A percentile compares a stretch with the other conserved stretches of the same genome.
Conservation (phyloP, 2,329 filamentous ascomycete species). For the Talaromyces sp. region DNA sequence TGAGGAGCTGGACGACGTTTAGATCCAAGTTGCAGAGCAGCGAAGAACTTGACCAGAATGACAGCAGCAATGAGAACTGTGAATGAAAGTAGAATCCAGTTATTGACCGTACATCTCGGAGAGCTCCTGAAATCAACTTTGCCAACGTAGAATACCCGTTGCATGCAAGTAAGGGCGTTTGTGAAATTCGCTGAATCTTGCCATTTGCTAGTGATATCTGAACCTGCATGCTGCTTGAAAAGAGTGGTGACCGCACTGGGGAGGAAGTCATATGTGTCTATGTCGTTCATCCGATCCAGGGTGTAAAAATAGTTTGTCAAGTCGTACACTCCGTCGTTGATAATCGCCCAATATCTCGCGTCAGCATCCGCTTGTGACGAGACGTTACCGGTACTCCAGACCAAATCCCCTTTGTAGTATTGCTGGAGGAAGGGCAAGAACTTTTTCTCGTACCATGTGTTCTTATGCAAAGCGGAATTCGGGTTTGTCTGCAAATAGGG, state of each 20-base stretch:
- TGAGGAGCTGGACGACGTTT: constrained; percentile 85
- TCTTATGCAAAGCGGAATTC: constrained; percentile 54
- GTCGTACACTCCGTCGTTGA: constrained; percentile 76
- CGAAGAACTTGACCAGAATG: constrained; percentile 82
- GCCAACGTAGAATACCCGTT: constrained; percentile 78
- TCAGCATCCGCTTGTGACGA: constrained; percentile 61
- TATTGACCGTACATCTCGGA: constrained; percentile 77
- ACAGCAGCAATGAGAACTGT: constrained; percentile 78
- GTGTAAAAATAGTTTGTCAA: constrained; percentile 89
- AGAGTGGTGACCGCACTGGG: constrained; percentile 62
- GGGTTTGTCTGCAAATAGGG: constrained; percentile 50
- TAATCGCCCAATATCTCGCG: constrained; percentile 73
- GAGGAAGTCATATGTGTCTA: constrained; percentile 64
- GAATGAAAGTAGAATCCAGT: constrained; percentile 83
- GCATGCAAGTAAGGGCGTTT: constrained; percentile 74
- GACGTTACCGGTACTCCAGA: constrained; percentile 61
- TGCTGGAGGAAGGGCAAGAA: constrained; percentile 79
- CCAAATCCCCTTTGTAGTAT: constrained; percentile 82
- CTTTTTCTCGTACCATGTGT: constrained; percentile 69
- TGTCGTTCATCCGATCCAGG: constrained; percentile 53
- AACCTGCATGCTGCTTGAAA: constrained; percentile 71
- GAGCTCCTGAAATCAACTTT: constrained; percentile 77
- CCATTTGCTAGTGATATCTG: constrained; percentile 68
- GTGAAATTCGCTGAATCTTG: constrained; percentile 47
- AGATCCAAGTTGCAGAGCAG: constrained; percentile 87